Conservation (phyloP, 75 land plant genomes). For the Pinus taeda region DNA sequence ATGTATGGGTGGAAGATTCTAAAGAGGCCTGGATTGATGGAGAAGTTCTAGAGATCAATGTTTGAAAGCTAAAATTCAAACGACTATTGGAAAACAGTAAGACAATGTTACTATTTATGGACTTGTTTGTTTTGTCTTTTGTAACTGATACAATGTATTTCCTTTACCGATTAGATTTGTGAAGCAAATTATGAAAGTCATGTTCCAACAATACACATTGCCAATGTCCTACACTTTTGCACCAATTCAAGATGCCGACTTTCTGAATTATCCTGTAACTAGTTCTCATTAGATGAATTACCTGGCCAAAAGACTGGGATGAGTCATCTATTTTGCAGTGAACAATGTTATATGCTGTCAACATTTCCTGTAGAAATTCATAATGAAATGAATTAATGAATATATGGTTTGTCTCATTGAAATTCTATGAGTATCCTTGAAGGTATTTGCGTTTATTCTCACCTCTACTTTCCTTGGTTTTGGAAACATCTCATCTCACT, state of each 20-base stretch:
- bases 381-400: too few species aligned
- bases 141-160: not conserved
- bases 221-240: not conserved
- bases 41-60: slow-evolving; percentile 74
- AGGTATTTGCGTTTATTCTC: too few species aligned
- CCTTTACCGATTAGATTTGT: not conserved
- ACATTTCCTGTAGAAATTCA: too few species aligned
- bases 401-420: too few species aligned
- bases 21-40: slow-evolving; percentile 91
- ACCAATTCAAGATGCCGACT: not conserved
- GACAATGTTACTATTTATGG: slow-evolving; percentile 8
- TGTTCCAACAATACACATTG: not conserved
- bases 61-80: slow-evolving; percentile 51
- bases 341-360: too few species aligned
- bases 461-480: too few species aligned
- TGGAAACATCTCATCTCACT: too few species aligned
- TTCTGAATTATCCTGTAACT: not conserved
- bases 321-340: too few species aligned
- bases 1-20: slow-evolving; percentile 93
- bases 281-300: not conserved
- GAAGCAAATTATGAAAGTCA: not conserved
- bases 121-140: not conserved
- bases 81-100: slow-evolving; percentile 68
- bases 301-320: too few species aligned
- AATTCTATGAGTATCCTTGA: too few species aligned